phyloP scores from a whole-genome alignment of 2,329 filamentous ascomycete genomes.

The Talaromyces amestolkiae region DNA sequence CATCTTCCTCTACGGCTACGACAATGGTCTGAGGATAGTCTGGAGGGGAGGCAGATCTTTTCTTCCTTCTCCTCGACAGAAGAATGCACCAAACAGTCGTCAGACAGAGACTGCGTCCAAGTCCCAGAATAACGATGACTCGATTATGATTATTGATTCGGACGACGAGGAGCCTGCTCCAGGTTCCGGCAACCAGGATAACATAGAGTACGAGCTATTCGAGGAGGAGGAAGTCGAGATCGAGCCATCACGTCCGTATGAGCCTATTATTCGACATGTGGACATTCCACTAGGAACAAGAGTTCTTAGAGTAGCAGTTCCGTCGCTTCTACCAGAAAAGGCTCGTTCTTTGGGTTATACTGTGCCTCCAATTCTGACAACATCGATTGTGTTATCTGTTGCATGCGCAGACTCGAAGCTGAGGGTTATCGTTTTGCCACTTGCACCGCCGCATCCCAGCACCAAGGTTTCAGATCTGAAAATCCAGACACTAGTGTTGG shows the following conservation, averaged over 20 bases:
- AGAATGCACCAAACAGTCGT: slow-evolving; percentile 27
- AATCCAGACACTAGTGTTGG: slow-evolving; percentile 51
- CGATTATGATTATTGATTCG: slow-evolving; percentile 56
- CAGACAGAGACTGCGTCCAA: slow-evolving; percentile 21
- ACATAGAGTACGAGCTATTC: slow-evolving; percentile 33
- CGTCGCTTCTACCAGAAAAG: slow-evolving; percentile 44
- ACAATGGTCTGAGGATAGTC: slow-evolving; percentile 56
- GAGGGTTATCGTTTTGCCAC: slow-evolving; percentile 54
- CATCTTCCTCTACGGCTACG: slow-evolving; percentile 60
- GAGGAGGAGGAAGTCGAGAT: slow-evolving; percentile 55
- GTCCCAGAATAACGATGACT: slow-evolving; percentile 36
- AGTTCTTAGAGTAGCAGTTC: slow-evolving; percentile 53
- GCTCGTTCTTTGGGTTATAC: slow-evolving; percentile 41
- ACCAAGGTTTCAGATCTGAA: slow-evolving; percentile 38
- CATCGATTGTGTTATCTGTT: slow-evolving; percentile 53
- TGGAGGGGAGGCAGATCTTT: slow-evolving; percentile 60
- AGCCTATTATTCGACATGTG: slow-evolving; percentile 53
- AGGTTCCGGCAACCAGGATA: slow-evolving; percentile 5
- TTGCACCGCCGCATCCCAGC: slow-evolving; percentile 51
- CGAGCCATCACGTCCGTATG: slow-evolving; percentile 56
- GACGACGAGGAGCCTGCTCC: slow-evolving; percentile 56
- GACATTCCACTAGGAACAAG: slow-evolving; percentile 55
- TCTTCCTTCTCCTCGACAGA: slow-evolving; percentile 29
- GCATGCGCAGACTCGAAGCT: slow-evolving; percentile 58
- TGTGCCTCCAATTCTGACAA: slow-evolving; percentile 49